Evolutionary conservation across 495 filamentous ascomycete species (phyloP).

Genomic region (Hypoxylon fuscum): DNA sequence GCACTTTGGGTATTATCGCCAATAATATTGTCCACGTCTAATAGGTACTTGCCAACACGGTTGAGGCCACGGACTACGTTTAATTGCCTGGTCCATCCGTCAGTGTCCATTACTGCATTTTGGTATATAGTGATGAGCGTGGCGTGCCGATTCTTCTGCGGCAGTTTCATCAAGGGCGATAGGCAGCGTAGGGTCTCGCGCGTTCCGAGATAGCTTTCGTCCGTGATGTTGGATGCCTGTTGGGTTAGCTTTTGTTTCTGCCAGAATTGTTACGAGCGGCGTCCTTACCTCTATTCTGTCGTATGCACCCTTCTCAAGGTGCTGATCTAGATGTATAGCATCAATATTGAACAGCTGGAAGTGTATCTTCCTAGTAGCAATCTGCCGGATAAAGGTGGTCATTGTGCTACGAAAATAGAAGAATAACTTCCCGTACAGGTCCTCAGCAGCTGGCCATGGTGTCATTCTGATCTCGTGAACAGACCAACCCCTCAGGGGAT

Average conservation of each 20-base stretch:
- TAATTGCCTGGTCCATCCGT: no score
- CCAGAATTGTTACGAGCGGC: no score
- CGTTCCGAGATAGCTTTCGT: slow-evolving; percentile 8
- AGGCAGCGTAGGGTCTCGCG: slow-evolving; percentile 14
- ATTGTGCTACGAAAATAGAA: slow-evolving; percentile 31
- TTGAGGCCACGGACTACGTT: no score
- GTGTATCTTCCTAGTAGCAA: slow-evolving; percentile 4
- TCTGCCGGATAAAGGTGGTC: not conserved
- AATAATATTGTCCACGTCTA: not conserved
- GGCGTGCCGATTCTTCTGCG: slow-evolving; percentile 36
- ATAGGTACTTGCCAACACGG: no score
- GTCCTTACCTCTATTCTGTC: slow-evolving; percentile 18
- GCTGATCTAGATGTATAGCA: not conserved
- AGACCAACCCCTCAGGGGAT: slow-evolving; percentile 39
- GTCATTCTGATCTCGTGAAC: slow-evolving; percentile 33
- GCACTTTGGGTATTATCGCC: slow-evolving; percentile 3
- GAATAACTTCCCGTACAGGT: slow-evolving; percentile 48
- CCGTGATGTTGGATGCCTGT: slow-evolving; percentile 14
- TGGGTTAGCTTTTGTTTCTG: not conserved
- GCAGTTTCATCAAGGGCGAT: slow-evolving; percentile 35
- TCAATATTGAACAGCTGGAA: slow-evolving; percentile 1
- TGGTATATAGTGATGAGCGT: slow-evolving; percentile 44
- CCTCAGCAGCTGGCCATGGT: slow-evolving; percentile 10
- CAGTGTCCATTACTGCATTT: slow-evolving; percentile 36
- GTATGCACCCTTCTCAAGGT: not conserved